Evolutionary conservation across 1,139 yeast genomes (phyloP).

Genomic region (Saccharomyces hybrid): DNA sequence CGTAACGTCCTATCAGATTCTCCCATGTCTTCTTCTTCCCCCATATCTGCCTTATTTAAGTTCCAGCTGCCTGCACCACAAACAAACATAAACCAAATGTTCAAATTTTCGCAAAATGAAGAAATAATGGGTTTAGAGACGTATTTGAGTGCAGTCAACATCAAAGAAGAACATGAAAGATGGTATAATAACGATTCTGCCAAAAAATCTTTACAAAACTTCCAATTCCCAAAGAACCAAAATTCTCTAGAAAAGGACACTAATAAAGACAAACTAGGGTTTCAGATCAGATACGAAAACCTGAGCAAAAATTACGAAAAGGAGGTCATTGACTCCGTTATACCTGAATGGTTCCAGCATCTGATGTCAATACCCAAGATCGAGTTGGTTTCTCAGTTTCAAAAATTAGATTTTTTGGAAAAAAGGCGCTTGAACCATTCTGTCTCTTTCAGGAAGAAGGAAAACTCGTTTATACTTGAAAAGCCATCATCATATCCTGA

Average conservation of each 20-base stretch:
- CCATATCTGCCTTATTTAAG: slow-evolving; percentile 32
- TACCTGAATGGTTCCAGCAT: slow-evolving; percentile 37
- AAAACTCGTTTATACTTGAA: not conserved
- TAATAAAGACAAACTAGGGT: slow-evolving; percentile 18
- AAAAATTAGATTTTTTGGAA: slow-evolving; percentile 35
- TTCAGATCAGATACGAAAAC: slow-evolving; percentile 22
- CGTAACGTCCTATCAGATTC: slow-evolving; percentile 17
- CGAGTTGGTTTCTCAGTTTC: slow-evolving; percentile 33
- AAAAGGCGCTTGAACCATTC: slow-evolving; percentile 34
- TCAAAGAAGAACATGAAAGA: slow-evolving; percentile 21
- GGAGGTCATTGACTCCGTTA: slow-evolving; percentile 12
- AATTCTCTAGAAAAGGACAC: slow-evolving; percentile 2
- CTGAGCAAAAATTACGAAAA: slow-evolving; percentile 11
- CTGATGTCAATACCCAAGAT: slow-evolving; percentile 27
- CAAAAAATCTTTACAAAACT: slow-evolving; percentile 11
- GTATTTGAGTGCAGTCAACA: slow-evolving; percentile 27
- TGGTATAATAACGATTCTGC: slow-evolving; percentile 19
- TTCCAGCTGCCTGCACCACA: slow-evolving; percentile 31
- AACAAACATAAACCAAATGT: slow-evolving; percentile 22
- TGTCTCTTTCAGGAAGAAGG: slow-evolving; percentile 3
- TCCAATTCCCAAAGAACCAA: slow-evolving; percentile 18
- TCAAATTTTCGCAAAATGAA: slow-evolving; percentile 40
- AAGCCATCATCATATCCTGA: not conserved
- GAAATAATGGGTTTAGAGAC: slow-evolving; percentile 33
- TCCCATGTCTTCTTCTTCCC: slow-evolving; percentile 28